Conservation (phyloP, 2,329 filamentous ascomycete genomes). For the Colletotrichum tofieldiae region DNA sequence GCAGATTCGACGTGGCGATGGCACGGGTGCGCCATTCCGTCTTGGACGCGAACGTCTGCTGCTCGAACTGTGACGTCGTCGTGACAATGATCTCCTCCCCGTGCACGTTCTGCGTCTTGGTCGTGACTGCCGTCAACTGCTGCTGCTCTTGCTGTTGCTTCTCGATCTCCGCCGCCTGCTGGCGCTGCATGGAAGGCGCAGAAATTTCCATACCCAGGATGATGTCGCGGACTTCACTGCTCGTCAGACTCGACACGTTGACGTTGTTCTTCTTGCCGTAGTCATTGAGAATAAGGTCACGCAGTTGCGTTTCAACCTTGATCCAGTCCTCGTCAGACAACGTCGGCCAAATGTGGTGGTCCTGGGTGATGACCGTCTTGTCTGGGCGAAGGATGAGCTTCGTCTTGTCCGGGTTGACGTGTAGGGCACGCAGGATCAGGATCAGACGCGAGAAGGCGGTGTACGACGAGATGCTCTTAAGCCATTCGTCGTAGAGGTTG, state of each 20-base stretch:
- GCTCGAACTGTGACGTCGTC: constrained; percentile 97
- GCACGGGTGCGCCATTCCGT: constrained; percentile 98
- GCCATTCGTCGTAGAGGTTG: constrained; percentile 98
- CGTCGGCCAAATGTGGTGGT: constrained; percentile 98
- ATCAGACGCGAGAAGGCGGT: constrained; percentile 97
- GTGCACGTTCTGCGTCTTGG: constrained; percentile 97
- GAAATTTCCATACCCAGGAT: constrained; percentile 99
- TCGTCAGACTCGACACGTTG: constrained; percentile 96
- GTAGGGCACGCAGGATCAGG: constrained; percentile 91
- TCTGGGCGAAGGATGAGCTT: constrained; percentile 95
- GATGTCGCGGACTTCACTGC: constrained; percentile 96
- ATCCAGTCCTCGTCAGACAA: constrained; percentile 98
- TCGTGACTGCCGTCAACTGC: constrained; percentile 96
- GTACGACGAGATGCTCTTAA: constrained; percentile 98
- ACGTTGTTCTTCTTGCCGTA: constrained; percentile 99
- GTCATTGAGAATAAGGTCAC: constrained; percentile 96
- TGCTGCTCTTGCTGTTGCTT: constrained; percentile 98
- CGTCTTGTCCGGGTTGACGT: constrained; percentile 98
- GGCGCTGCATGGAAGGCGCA: constrained; percentile 96
- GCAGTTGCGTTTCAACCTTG: constrained; percentile 97
- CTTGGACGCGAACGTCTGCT: constrained; percentile 97
- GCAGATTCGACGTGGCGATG: constrained; percentile 95
- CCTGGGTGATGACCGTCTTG: constrained; percentile 98
- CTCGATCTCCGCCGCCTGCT: constrained; percentile 98
- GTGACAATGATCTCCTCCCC: constrained; percentile 99